Evolutionary conservation across 768 basidiomycete species (phyloP), one percentile per base, ranked within the genome.

Genomic region (Amanita pseudoporphyria): DNA sequence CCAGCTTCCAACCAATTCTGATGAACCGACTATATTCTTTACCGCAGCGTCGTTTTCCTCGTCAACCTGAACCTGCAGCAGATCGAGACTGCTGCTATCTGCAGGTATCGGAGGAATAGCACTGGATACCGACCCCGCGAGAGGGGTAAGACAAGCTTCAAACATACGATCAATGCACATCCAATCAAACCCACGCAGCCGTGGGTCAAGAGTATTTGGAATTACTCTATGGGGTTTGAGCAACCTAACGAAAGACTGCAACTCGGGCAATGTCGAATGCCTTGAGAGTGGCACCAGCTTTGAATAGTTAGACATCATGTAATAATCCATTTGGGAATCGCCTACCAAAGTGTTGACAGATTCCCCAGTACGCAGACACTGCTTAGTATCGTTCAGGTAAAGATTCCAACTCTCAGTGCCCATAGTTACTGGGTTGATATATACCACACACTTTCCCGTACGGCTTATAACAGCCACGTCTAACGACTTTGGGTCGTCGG

Each of bases 231-330:
- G 71, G 0, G 95, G 95, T 16, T 76, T 76, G 65, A 99, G 96
- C 14, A 95, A 73, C 0, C 74, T 67, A 21, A 96, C 89, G 47
- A 99, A 84, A 1, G 70, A 66, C 52, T 82, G 80, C 0, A 99
- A 75, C 60, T 98, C 95, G 0, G 88, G 87, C 4, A 96, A 76
- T 0, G 87, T 74, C 0, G 92, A 95, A 60, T 98, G 95, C 2
- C 95, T 79, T 7, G 81, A 79, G 5, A 98, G 71, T 1, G 91
- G 91, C 6, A 87, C 82, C 9, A 89, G 76, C 90, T 94, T 52
- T 5, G 13, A 5, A 30, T n/a, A n/a, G n/a, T n/a, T n/a, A n/a
- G n/a, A 16, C 12, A 7, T 38, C 9, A 44, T 14, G 26, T 10
- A 2, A 13, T 26, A 32, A 10, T 5, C 6, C 14, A 18, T 33